Evolutionary conservation across 441 rosid species (phyloP).

Genomic region (Manihot esculenta): DNA sequence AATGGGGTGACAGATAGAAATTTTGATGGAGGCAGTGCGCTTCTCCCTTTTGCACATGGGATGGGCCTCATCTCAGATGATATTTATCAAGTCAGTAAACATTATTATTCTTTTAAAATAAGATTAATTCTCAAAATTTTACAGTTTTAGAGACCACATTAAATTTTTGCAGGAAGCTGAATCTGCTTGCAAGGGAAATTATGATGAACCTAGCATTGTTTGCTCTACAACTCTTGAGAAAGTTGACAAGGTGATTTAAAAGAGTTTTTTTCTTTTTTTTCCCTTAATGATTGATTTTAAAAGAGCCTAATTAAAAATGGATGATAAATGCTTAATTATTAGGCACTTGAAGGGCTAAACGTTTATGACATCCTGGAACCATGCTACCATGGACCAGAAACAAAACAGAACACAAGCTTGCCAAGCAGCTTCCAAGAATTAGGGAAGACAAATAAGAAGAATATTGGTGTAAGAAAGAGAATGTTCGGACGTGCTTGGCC

Average conservation of each 20-base stretch:
- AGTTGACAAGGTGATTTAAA: constrained; percentile 29
- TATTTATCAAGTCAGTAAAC: constrained; percentile 33
- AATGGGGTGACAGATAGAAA: constrained; percentile 33
- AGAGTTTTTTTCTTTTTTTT: too few relatives aligned
- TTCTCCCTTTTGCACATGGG: constrained; percentile 46
- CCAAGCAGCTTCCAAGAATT: constrained; percentile 47
- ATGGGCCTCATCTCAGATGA: constrained; percentile 57
- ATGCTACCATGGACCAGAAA: constrained; percentile 43
- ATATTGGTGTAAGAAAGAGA: constrained; percentile 39
- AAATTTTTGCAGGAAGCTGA: constrained; percentile 38
- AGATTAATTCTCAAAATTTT: too few relatives aligned
- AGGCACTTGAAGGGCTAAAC: constrained; percentile 27
- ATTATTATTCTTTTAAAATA: background rate
- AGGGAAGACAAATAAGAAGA: constrained; percentile 30
- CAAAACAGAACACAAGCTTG: constrained; percentile 29
- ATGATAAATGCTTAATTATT: background rate
- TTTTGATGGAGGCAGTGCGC: constrained; percentile 38
- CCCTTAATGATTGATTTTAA: too few relatives aligned
- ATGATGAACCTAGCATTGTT: background rate
- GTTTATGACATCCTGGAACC: constrained; percentile 51
- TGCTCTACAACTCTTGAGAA: constrained; percentile 27
- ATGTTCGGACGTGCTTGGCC: constrained; percentile 76
- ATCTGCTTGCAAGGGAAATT: constrained; percentile 34
- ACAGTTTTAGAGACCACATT: too few relatives aligned
- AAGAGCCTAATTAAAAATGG: too few relatives aligned